phyloP scores from a whole-genome alignment of 1,284 basidiomycete genomes.

The Rhizoctonia solani region DNA sequence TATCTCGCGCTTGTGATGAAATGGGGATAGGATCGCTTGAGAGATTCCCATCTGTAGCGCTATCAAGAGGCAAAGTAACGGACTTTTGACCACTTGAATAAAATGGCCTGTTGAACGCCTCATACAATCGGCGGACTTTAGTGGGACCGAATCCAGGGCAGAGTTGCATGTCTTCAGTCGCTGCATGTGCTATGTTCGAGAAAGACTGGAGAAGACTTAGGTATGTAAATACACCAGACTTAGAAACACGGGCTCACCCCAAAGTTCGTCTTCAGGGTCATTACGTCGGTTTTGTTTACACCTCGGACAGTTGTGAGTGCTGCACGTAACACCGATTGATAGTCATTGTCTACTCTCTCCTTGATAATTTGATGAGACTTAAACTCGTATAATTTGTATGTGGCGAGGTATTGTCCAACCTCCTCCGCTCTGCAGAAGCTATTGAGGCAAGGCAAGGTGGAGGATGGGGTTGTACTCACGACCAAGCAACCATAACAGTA shows the following conservation, averaged over 20 bases:
- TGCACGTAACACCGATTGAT: constrained; percentile 79
- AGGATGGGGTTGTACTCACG: constrained; percentile 59
- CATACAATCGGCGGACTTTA: constrained; percentile 84
- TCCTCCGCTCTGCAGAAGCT: constrained; percentile 65
- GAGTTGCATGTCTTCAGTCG: constrained; percentile 72
- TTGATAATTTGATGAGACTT: constrained; percentile 93
- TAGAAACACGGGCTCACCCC: constrained; percentile 65
- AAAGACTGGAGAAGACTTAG: constrained; percentile 66
- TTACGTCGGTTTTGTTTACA: constrained; percentile 97
- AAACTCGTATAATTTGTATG: constrained; percentile 92
- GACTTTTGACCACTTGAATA: constrained; percentile 43
- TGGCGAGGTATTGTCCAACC: constrained; percentile 87
- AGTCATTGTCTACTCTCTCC: constrained; percentile 89
- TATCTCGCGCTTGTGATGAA: too few relatives aligned
- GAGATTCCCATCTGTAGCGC: background rate
- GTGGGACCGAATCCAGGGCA: constrained; percentile 94
- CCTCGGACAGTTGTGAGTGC: constrained; percentile 88
- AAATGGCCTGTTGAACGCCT: constrained; percentile 78
- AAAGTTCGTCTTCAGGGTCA: constrained; percentile 89
- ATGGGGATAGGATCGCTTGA: constrained; percentile 38
- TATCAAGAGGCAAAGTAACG: too few relatives aligned
- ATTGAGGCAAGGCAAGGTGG: background rate
- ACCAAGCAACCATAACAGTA: constrained; percentile 91
- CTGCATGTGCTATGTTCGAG: constrained; percentile 72
- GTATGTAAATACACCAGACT: background rate